These are phyloP conservation scores for Haematococcus lacustris DNA, from an alignment of 139 green algal genomes.

Conservation along the genomic window DNA sequence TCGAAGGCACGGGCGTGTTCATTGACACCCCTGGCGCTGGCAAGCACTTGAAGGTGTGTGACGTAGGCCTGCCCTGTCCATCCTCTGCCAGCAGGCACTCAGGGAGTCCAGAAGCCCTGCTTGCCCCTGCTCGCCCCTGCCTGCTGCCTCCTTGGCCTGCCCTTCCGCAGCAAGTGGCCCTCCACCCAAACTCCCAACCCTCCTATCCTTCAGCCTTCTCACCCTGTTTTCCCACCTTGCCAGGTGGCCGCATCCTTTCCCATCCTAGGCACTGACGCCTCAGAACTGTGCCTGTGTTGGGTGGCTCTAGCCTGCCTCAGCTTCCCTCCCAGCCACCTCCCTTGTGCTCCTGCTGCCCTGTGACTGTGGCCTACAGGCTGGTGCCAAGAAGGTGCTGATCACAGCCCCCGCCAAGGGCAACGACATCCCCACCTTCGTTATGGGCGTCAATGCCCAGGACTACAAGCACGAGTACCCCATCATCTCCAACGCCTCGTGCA, in stretches of 20 bases:
- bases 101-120: too few relatives aligned
- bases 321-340: background rate
- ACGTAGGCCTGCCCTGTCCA: too few relatives aligned
- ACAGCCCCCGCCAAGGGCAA: slow-evolving; percentile 96
- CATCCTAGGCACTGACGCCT: background rate
- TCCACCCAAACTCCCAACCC: too few relatives aligned
- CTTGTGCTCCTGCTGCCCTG: background rate
- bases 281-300: background rate
- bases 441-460: slow-evolving; percentile 90
- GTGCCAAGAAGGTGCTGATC: slow-evolving; percentile 99
- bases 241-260: background rate
- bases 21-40: slow-evolving; percentile 75
- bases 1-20: slow-evolving; percentile 97
- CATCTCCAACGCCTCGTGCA: slow-evolving; percentile 99
- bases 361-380: slow-evolving; percentile 61
- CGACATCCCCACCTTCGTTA: slow-evolving; percentile 96
- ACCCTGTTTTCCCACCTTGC: background rate
- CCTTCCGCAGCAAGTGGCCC: too few relatives aligned
- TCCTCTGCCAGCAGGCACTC: too few relatives aligned
- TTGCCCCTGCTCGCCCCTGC: too few relatives aligned
- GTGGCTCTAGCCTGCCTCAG: background rate
- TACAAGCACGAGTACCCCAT: slow-evolving; percentile 87
- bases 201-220: too few relatives aligned
- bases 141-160: too few relatives aligned
- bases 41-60: slow-evolving; percentile 80